Conservation (phyloP, 345 rosid genomes). For the Physaria fendleri region DNA sequence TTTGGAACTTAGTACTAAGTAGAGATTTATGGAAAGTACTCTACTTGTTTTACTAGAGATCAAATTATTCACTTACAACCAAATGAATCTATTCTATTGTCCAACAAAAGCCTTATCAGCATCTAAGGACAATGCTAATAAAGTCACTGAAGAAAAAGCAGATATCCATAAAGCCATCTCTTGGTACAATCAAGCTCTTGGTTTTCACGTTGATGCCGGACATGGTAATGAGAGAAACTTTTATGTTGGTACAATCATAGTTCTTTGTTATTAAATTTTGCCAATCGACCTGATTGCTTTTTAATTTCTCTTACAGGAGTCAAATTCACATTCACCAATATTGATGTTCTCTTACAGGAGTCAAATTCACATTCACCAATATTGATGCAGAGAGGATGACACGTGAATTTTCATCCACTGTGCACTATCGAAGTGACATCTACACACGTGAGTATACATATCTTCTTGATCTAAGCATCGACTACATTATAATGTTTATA, state of each 20-base stretch:
- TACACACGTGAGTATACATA: constrained; percentile 53
- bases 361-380: constrained; percentile 66
- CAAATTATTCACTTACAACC: not conserved
- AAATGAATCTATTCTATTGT: constrained; percentile 6
- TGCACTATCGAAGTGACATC: constrained; percentile 59
- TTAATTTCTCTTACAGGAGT: constrained; percentile 50
- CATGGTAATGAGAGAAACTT: constrained; percentile 43
- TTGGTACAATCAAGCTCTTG: constrained; percentile 80
- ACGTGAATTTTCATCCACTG: constrained; percentile 48
- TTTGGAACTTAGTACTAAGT: not conserved
- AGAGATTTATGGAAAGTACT: not conserved
- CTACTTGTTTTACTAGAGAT: not conserved
- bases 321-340: constrained; percentile 62
- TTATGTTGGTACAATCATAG: not conserved
- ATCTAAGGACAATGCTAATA: constrained; percentile 39
- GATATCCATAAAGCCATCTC: constrained; percentile 58
- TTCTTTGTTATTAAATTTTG: constrained; percentile 1
- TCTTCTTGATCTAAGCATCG: not conserved
- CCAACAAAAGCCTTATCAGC: constrained; percentile 33
- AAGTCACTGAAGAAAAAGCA: constrained; percentile 35
- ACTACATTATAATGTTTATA: not conserved
- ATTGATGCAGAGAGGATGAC: constrained; percentile 43
- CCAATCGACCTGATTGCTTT: constrained; percentile 5
- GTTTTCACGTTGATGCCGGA: constrained; percentile 80
- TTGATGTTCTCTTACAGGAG: constrained; percentile 77